phyloP scores from a whole-genome alignment of 1,284 basidiomycete species.

The Trichosporon faecale region DNA sequence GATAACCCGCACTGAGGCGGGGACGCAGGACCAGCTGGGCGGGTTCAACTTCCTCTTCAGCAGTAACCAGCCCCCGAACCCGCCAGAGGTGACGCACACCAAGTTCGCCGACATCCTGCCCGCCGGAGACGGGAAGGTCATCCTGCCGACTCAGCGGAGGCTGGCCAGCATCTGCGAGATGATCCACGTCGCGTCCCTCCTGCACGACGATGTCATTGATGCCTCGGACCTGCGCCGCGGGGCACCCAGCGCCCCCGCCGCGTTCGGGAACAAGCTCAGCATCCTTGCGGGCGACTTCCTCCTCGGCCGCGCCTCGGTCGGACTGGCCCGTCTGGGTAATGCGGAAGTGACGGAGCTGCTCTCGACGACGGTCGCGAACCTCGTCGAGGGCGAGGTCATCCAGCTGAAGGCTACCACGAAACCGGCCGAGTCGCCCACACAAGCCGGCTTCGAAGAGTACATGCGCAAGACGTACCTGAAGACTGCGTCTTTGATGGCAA shows the following conservation, averaged over 20 bases:
- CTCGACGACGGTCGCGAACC: slow-evolving; percentile 85
- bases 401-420: slow-evolving; percentile 62
- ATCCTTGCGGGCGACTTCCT: slow-evolving; percentile 95
- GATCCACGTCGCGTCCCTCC: slow-evolving; percentile 93
- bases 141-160: slow-evolving; percentile 82
- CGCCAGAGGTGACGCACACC: slow-evolving; percentile 16
- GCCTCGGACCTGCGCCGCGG: slow-evolving; percentile 76
- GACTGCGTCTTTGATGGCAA: slow-evolving; percentile 93
- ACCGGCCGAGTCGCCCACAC: slow-evolving; percentile 44
- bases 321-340: slow-evolving; percentile 79
- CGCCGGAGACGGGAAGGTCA: slow-evolving; percentile 24
- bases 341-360: slow-evolving; percentile 90
- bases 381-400: slow-evolving; percentile 95
- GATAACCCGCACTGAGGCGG: slow-evolving; percentile 27
- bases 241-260: slow-evolving; percentile 75
- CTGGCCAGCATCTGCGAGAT: slow-evolving; percentile 97
- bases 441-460: slow-evolving; percentile 71
- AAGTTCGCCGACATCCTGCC: slow-evolving; percentile 20
- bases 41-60: slow-evolving; percentile 11
- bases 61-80: not conserved
- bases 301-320: slow-evolving; percentile 84
- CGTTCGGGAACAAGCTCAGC: slow-evolving; percentile 92
- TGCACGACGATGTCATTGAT: slow-evolving; percentile 96
- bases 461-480: slow-evolving; percentile 94
- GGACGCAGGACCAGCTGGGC: not conserved